These are phyloP conservation scores for Hamamelis virginiana DNA, from an alignment of 164 flowering plant species.

Conservation along the genomic window DNA sequence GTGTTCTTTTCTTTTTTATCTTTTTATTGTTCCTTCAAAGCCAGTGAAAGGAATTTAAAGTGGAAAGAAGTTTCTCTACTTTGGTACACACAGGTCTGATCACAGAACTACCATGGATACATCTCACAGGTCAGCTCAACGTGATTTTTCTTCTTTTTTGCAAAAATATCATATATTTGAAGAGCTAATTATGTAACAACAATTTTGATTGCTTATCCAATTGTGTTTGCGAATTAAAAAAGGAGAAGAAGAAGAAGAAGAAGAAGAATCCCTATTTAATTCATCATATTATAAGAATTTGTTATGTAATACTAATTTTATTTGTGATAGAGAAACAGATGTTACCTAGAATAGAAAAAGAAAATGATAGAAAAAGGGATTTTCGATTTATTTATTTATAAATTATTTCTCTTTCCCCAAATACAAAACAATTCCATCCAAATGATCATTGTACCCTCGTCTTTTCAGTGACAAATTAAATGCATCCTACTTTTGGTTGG, in stretches of 20 bases:
- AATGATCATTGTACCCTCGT: not conserved
- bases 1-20: not conserved
- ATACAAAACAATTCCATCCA: slow-evolving; percentile 2
- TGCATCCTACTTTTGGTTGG: slow-evolving; percentile 9
- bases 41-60: slow-evolving; percentile 3
- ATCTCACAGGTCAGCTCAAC: slow-evolving; percentile 17
- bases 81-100: slow-evolving; percentile 8
- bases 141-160: not conserved
- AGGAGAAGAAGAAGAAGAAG: not conserved
- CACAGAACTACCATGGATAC: not conserved
- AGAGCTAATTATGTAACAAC: slow-evolving; percentile 7
- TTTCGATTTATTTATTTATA: not conserved
- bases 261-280: not conserved
- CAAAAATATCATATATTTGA: not conserved
- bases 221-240: no score
- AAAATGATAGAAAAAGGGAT: no score
- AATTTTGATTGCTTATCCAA: slow-evolving; percentile 1
- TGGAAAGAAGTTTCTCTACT: not conserved
- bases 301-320: not conserved
- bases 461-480: no score
- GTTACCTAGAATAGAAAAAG: not conserved
- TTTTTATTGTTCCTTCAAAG: not conserved
- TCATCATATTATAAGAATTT: not conserved
- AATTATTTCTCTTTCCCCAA: not conserved
- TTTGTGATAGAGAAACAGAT: not conserved